Conservation (phyloP, 768 basidiomycete genomes). For the Imleria badia region DNA sequence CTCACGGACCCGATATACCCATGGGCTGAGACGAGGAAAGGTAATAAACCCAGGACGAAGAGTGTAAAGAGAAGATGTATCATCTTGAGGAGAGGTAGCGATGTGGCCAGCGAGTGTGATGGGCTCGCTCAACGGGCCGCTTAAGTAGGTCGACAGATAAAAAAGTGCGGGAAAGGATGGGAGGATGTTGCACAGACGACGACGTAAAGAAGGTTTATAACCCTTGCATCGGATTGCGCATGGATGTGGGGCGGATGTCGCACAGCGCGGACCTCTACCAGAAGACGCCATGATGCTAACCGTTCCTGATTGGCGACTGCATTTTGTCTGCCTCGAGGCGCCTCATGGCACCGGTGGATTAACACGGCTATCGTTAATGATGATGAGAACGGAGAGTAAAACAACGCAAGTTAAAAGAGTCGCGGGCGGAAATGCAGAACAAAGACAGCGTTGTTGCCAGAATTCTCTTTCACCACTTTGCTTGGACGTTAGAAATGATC, state of each 20-base stretch:
- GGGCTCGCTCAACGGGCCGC: constrained; percentile 23
- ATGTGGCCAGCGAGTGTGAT: neutral
- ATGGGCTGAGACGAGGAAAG: constrained; percentile 29
- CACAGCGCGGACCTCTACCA: constrained; percentile 13
- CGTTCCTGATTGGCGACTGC: constrained; percentile 5
- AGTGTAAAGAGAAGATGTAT: constrained; percentile 7
- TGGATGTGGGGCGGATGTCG: constrained; percentile 16
- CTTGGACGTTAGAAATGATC: neutral
- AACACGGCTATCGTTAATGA: neutral
- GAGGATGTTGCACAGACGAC: neutral
- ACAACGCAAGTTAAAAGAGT: neutral
- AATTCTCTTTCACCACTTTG: no score
- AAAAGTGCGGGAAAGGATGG: neutral
- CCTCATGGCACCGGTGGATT: constrained; percentile 1
- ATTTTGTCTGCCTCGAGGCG: constrained; percentile 16
- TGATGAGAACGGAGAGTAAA: neutral
- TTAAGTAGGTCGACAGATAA: constrained; percentile 10
- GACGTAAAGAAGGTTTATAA: constrained; percentile 18
- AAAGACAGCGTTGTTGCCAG: constrained; percentile 1
- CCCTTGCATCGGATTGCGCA: constrained; percentile 3
- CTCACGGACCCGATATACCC: constrained; percentile 31
- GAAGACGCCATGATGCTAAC: neutral
- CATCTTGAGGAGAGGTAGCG: constrained; percentile 8
- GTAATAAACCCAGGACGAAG: constrained; percentile 12
- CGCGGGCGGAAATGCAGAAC: neutral